These are phyloP conservation scores for Suillus clintonianus DNA, from an alignment of 768 basidiomycete genomes.

Conservation along the genomic window DNA sequence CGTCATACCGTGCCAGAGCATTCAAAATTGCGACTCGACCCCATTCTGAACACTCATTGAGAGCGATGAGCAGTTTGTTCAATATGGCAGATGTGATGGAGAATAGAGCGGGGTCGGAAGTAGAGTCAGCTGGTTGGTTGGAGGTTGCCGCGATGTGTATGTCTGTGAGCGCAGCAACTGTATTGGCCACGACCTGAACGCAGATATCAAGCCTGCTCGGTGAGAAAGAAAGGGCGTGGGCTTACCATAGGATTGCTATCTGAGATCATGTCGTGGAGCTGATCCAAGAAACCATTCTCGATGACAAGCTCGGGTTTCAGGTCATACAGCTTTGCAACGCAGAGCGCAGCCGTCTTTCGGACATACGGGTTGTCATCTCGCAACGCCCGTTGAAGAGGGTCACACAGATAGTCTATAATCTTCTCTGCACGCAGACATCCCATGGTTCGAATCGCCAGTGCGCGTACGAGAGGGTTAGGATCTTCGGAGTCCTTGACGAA, in stretches of 20 bases:
- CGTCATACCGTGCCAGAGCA: constrained; percentile 80
- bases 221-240: constrained; percentile 1
- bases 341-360: constrained; percentile 94
- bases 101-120: constrained; percentile 71
- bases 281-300: constrained; percentile 91
- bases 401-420: constrained; percentile 98
- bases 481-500: constrained; percentile 98
- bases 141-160: constrained; percentile 77
- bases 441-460: constrained; percentile 97
- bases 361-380: constrained; percentile 98
- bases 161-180: constrained; percentile 89
- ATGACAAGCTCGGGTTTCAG: constrained; percentile 93
- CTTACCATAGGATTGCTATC: constrained; percentile 96
- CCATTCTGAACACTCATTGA: constrained; percentile 99
- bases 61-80: constrained; percentile 87
- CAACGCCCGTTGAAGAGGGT: constrained; percentile 89
- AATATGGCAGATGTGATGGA: constrained; percentile 80
- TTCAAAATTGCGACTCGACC: constrained; percentile 92
- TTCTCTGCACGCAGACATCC: constrained; percentile 96
- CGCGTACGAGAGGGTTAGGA: constrained; percentile 93
- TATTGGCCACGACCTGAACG: constrained; percentile 93
- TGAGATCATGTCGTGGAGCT: constrained; percentile 87
- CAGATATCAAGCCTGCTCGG: background rate
- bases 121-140: constrained; percentile 47
- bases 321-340: constrained; percentile 97